Percentiles rank a stretch among this genome's conserved stretches.
Conservation (phyloP, 768 basidiomycete species). For the Collybia sordida region DNA sequence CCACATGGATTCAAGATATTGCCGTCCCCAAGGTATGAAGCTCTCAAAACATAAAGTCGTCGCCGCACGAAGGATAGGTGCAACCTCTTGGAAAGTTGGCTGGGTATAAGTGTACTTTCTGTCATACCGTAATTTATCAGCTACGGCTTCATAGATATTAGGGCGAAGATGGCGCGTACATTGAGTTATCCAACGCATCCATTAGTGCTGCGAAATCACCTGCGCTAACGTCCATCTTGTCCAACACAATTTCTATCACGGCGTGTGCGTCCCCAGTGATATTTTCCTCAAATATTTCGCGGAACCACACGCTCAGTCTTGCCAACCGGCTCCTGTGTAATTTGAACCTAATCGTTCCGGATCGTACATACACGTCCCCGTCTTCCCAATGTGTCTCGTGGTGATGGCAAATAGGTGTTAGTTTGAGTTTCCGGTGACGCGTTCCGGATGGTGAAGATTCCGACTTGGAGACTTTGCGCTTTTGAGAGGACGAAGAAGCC, state of each 20-base stretch:
- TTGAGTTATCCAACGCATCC: constrained; percentile 26
- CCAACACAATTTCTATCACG: background rate
- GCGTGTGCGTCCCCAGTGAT: background rate
- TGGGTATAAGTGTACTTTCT: constrained; percentile 15
- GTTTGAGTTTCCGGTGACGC: too few species aligned
- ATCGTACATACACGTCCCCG: constrained; percentile 13
- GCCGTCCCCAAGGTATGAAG: constrained; percentile 26
- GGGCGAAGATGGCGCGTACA: constrained; percentile 21
- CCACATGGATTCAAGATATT: constrained; percentile 31
- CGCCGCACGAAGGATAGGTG: constrained; percentile 33
- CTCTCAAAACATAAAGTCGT: constrained; percentile 28
- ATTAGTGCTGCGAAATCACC: constrained; percentile 33
- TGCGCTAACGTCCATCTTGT: constrained; percentile 4
- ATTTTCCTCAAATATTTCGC: constrained; percentile 11
- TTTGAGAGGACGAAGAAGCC: too few species aligned
- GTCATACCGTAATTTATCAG: constrained; percentile 10
- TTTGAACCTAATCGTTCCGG: constrained; percentile 10
- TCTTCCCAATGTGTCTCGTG: constrained; percentile 14
- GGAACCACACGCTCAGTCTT: constrained; percentile 14
- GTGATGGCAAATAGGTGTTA: too few species aligned
- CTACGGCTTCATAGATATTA: background rate
- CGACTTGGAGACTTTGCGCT: too few species aligned
- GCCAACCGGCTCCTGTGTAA: constrained; percentile 17
- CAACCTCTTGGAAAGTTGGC: constrained; percentile 27
- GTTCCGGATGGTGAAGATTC: too few species aligned